Base-by-base conservation (phyloP, 768 basidiomycete genomes). In the Termitomyces sp. region DNA sequence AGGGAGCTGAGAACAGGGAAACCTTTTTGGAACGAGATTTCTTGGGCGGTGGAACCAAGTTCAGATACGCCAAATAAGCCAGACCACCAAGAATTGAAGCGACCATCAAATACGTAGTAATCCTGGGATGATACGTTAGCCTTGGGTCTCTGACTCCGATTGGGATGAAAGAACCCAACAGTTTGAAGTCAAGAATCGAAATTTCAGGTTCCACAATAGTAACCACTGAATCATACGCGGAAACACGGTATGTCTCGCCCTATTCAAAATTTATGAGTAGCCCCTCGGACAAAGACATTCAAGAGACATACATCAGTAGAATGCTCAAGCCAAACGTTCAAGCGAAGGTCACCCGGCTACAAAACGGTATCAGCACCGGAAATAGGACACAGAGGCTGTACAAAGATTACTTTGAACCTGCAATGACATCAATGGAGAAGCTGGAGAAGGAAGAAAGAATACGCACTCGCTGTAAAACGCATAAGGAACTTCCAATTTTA, bases 381-480 rank as follows among this genome's bases (percentile, higher is more conserved):
- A 12, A 47, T 12, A 48, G 4, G 43, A 33, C 51, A 18, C 14
- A 42, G 63, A 10, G 53, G 53, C 20, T n/a, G 45, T 51, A 16
- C 30, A 45, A 27, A 24, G 39, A 39, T 36, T 73, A 87, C 86
- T 82, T 84, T 87, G 74, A 85, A 87, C 70, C 86, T 88, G 58
- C 13, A 13, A 39, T 27, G 30, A 58, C 34, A 52, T 68, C 34
- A 68, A 56, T 50, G 40, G 58, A 56, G 46, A 54, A 12, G 55
- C 47, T 10, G 42, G 37, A 27, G 10, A 26, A 32, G 13, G 26
- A 40, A 32, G 24, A 26, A 12, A 30, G 32, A 36, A 40, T 3
- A 78, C 90, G 72, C 63, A 93, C 92, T 94, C 89, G 81, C 89
- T 92, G 72, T 88, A 75, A 71, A 94, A 93, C 10, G 75, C 60